These are phyloP conservation scores for Mangifera indica DNA, from an alignment of 345 rosid genomes.

Conservation along the genomic window DNA sequence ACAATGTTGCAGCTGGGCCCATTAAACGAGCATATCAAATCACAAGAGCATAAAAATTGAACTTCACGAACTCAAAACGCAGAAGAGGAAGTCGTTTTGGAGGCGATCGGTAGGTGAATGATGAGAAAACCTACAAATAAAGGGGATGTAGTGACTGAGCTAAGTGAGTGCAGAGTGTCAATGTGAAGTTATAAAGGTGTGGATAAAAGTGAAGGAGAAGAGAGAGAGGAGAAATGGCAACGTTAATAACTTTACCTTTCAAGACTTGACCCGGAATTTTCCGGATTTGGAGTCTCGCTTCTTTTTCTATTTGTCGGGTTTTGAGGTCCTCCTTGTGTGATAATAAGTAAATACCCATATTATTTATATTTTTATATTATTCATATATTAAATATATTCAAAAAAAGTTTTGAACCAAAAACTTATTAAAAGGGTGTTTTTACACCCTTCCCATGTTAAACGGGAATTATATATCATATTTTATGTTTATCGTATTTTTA, in stretches of 20 bases:
- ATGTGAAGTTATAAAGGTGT: slow-evolving; percentile 4
- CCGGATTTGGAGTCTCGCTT: not conserved
- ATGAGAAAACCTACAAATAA: slow-evolving; percentile 28
- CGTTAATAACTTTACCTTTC: slow-evolving; percentile 17
- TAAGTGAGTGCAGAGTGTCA: slow-evolving; percentile 20
- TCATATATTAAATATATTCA: too few species aligned
- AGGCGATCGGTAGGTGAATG: slow-evolving; percentile 10
- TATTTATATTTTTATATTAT: too few species aligned
- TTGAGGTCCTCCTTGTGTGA: too few species aligned
- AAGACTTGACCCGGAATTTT: slow-evolving; percentile 25
- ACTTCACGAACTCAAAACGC: not conserved
- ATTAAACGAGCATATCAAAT: slow-evolving; percentile 13
- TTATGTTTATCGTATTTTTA: too few species aligned
- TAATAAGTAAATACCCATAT: too few species aligned
- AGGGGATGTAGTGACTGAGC: slow-evolving; percentile 8
- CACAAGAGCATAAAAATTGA: not conserved
- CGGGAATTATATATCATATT: too few species aligned
- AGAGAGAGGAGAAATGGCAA: not conserved
- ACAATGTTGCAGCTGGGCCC: slow-evolving; percentile 45
- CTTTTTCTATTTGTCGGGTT: too few species aligned
- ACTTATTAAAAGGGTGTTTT: too few species aligned
- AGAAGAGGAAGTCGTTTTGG: not conserved
- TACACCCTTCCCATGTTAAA: too few species aligned
- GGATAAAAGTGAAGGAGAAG: slow-evolving; percentile 15
- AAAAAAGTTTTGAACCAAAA: too few species aligned